phyloP scores from a whole-genome alignment of 805 yeast species.

The Candida multigemmis region DNA sequence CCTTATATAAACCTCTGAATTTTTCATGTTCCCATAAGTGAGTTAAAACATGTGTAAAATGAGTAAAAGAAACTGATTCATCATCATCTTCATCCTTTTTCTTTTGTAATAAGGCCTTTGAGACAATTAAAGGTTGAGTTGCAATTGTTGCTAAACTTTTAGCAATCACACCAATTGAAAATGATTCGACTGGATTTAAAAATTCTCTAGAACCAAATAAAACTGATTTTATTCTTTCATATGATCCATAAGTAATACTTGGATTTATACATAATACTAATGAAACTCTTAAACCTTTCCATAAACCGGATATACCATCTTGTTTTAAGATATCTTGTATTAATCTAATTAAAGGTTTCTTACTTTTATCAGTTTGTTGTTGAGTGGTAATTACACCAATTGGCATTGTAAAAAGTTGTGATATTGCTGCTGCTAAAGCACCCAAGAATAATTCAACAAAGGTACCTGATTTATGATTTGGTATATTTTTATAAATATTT shows the following conservation, averaged over 20 bases:
- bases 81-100: slow-evolving; percentile 21
- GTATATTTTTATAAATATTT: slow-evolving; percentile 21
- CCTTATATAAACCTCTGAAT: slow-evolving; percentile 61
- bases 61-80: slow-evolving; percentile 36
- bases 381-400: slow-evolving; percentile 62
- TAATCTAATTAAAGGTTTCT: slow-evolving; percentile 21
- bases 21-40: slow-evolving; percentile 62
- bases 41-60: slow-evolving; percentile 54
- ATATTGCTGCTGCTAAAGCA: slow-evolving; percentile 73
- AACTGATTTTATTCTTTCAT: slow-evolving; percentile 53
- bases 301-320: slow-evolving; percentile 64
- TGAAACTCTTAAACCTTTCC: slow-evolving; percentile 80
- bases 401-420: slow-evolving; percentile 77
- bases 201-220: slow-evolving; percentile 33
- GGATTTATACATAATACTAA: slow-evolving; percentile 75
- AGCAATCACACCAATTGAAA: slow-evolving; percentile 68
- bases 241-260: slow-evolving; percentile 77
- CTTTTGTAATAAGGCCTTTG: slow-evolving; percentile 73
- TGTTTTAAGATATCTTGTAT: slow-evolving; percentile 43
- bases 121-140: slow-evolving; percentile 79
- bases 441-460: slow-evolving; percentile 65
- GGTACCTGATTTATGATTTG: slow-evolving; percentile 39
- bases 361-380: slow-evolving; percentile 44
- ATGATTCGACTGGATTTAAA: slow-evolving; percentile 57
- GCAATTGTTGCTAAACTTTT: slow-evolving; percentile 71